Evolutionary conservation across 305 asterid genomes (phyloP).

Genomic region (Coffea humblotiana): DNA sequence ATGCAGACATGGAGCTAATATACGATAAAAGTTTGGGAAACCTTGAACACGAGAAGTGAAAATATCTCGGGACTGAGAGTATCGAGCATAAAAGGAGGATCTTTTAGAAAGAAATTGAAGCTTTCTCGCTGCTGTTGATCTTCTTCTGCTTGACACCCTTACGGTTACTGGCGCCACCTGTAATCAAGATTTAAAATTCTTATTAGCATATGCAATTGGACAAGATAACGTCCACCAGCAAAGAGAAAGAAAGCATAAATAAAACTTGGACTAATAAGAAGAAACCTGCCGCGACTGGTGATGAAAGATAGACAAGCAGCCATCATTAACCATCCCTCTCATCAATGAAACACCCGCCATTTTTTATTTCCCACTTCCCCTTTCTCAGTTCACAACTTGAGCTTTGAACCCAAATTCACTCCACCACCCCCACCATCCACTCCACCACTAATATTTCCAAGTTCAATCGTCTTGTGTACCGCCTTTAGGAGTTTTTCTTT

Average conservation of each 20-base stretch:
- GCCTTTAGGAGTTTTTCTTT: background rate
- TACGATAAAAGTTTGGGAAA: conserved; percentile 7
- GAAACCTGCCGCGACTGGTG: conserved; percentile 52
- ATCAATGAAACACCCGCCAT: conserved; percentile 63
- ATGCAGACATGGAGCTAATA: no score
- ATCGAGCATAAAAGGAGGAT: conserved; percentile 50
- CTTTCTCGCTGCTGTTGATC: conserved; percentile 30
- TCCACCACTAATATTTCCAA: background rate
- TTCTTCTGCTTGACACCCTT: conserved; percentile 20
- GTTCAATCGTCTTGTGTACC: background rate
- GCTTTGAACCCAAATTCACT: background rate
- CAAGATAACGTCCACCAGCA: background rate
- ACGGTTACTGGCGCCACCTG: conserved; percentile 46
- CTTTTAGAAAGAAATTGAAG: conserved; percentile 27
- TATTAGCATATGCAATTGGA: background rate
- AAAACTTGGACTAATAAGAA: background rate
- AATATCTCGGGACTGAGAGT: conserved; percentile 73
- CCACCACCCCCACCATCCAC: no score
- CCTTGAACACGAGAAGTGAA: conserved; percentile 90
- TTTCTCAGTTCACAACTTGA: background rate
- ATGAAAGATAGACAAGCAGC: conserved; percentile 47
- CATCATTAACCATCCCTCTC: conserved; percentile 41
- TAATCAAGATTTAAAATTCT: conserved; percentile 12
- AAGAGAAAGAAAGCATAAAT: background rate
- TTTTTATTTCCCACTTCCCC: background rate